Percentiles rank a stretch among this genome's conserved stretches.
Conservation (phyloP, 2,329 filamentous ascomycete species). For the Myriosclerotinia curreyana region DNA sequence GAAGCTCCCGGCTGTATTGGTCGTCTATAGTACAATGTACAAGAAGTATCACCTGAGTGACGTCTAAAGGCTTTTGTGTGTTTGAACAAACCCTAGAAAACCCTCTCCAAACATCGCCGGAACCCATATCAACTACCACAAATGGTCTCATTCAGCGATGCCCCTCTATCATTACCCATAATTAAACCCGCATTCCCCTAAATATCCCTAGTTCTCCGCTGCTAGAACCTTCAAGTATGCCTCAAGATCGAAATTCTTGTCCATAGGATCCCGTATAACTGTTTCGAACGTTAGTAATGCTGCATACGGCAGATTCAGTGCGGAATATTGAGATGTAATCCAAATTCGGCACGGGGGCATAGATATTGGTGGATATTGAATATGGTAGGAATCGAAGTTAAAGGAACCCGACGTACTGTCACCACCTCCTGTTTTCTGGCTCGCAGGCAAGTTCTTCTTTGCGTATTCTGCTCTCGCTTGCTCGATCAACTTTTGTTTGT, state of each 20-base stretch:
- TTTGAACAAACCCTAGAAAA: slow-evolving; percentile 25
- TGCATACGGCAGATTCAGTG: background rate
- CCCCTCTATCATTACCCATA: slow-evolving; percentile 33
- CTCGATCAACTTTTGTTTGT: slow-evolving; percentile 87
- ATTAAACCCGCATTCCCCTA: slow-evolving; percentile 29
- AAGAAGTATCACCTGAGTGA: slow-evolving; percentile 38
- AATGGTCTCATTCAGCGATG: slow-evolving; percentile 25
- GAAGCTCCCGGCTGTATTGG: slow-evolving; percentile 29
- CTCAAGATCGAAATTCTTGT: slow-evolving; percentile 93
- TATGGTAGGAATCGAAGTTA: background rate
- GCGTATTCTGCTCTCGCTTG: slow-evolving; percentile 89
- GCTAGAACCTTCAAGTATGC: slow-evolving; percentile 67
- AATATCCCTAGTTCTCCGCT: slow-evolving; percentile 41
- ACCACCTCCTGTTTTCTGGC: slow-evolving; percentile 41
- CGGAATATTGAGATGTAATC: background rate
- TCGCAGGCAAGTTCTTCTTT: slow-evolving; percentile 65
- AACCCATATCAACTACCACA: slow-evolving; percentile 26
- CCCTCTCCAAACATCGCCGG: slow-evolving; percentile 30
- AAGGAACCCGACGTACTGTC: slow-evolving; percentile 38
- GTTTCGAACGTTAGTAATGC: slow-evolving; percentile 25
- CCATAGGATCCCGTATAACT: slow-evolving; percentile 74
- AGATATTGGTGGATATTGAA: slow-evolving; percentile 1
- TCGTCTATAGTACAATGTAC: slow-evolving; percentile 41
- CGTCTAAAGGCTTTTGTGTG: slow-evolving; percentile 39
- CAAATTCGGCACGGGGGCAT: background rate